Evolutionary conservation across 208 protist genomes (phyloP).

Genomic region (Leishmania turanica): DNA sequence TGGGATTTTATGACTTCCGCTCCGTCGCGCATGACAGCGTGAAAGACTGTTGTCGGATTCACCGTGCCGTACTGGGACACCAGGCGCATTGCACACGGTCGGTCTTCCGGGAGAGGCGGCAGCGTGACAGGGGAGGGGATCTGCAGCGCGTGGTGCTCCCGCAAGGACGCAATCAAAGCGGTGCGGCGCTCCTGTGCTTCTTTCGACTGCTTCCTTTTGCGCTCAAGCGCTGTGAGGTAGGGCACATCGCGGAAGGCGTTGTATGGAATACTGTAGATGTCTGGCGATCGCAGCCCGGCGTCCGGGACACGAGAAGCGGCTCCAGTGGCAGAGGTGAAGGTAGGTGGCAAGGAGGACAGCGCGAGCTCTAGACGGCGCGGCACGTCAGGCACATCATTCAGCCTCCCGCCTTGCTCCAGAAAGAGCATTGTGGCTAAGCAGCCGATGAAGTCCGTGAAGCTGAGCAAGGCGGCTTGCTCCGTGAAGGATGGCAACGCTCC

Average conservation of each 20-base stretch:
- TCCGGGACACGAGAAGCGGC: background rate
- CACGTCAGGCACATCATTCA: conserved; percentile 29
- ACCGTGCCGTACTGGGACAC: conserved; percentile 36
- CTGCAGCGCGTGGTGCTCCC: conserved; percentile 11
- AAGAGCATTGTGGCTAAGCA: conserved; percentile 28
- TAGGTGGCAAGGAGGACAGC: background rate
- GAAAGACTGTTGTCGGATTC: conserved; percentile 13
- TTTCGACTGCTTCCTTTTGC: conserved; percentile 16
- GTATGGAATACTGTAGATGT: conserved; percentile 18
- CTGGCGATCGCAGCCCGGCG: background rate
- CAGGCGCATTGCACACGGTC: conserved; percentile 25
- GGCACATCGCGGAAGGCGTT: conserved; percentile 33
- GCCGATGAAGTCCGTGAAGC: conserved; percentile 19
- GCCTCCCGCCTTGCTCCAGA: background rate
- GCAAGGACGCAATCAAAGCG: conserved; percentile 16
- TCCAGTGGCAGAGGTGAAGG: background rate
- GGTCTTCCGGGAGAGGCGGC: conserved; percentile 27
- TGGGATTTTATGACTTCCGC: conserved; percentile 30
- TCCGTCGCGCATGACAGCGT: conserved; percentile 18
- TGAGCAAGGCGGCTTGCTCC: conserved; percentile 5
- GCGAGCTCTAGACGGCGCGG: conserved; percentile 29
- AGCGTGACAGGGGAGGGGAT: conserved; percentile 6
- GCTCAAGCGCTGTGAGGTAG: conserved; percentile 21
- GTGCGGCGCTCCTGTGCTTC: conserved; percentile 14
- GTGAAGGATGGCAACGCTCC: background rate